Evolutionary conservation across 345 rosid species (phyloP).

Genomic region (Hibiscus trionum): DNA sequence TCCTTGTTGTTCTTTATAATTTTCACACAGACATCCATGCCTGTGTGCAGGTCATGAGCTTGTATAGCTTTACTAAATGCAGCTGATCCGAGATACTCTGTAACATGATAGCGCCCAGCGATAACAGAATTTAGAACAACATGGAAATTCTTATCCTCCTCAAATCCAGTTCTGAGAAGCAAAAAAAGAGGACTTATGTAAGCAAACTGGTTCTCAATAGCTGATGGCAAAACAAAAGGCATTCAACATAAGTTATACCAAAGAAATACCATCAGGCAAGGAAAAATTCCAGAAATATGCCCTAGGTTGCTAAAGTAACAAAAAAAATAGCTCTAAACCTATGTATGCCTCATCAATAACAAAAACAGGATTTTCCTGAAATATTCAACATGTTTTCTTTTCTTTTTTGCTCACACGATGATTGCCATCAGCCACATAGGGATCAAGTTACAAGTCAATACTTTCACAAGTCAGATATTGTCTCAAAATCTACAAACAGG

Average conservation of each 20-base stretch:
- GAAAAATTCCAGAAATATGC: neutral
- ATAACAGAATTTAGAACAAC: constrained; percentile 89
- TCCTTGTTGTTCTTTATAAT: constrained; percentile 98
- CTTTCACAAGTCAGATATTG: neutral
- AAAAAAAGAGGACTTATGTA: constrained; percentile 18
- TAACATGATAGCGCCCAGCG: constrained; percentile 96
- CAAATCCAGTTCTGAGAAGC: constrained; percentile 90
- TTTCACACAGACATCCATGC: constrained; percentile 97
- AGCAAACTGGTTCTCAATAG: constrained; percentile 5
- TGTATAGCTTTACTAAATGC: constrained; percentile 99
- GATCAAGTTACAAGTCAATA: neutral
- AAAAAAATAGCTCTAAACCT: neutral
- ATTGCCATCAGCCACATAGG: neutral
- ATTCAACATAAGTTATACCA: neutral
- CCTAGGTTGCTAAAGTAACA: neutral
- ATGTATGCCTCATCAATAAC: neutral
- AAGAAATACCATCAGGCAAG: neutral
- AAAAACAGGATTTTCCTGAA: neutral
- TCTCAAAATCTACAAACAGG: neutral
- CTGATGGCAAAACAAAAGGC: neutral
- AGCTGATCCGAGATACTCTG: constrained; percentile 98
- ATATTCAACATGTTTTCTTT: neutral
- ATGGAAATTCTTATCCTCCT: constrained; percentile 98
- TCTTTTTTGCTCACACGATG: neutral
- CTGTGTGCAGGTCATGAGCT: constrained; percentile 97